These are phyloP conservation scores for Entoloma clypeatum DNA, from an alignment of 1,284 basidiomycete genomes.

Conservation along the genomic window DNA sequence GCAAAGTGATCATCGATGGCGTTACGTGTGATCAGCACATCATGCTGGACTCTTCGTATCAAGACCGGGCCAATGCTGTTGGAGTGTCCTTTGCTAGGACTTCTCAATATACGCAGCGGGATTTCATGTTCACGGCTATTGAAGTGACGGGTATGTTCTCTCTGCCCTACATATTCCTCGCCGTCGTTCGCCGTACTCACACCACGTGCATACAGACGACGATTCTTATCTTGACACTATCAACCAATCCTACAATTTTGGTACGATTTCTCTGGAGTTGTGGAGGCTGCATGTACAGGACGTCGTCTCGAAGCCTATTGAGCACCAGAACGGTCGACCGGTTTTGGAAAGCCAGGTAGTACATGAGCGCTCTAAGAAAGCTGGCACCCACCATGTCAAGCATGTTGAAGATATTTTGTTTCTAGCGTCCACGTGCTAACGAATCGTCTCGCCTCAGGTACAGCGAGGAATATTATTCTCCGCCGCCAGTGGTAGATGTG, in stretches of 20 bases:
- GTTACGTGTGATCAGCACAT: constrained; percentile 25
- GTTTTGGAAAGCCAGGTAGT: constrained; percentile 22
- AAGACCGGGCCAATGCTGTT: constrained; percentile 21
- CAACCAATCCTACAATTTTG: constrained; percentile 18
- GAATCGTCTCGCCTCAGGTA: constrained; percentile 16
- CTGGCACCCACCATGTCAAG: constrained; percentile 23
- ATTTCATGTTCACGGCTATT: constrained; percentile 26
- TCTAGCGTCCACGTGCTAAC: not conserved
- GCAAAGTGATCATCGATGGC: constrained; percentile 24
- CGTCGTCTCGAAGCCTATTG: constrained; percentile 15
- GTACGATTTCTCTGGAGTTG: constrained; percentile 25
- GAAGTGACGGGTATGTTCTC: constrained; percentile 21
- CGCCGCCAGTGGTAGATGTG: constrained; percentile 21
- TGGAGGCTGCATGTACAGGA: constrained; percentile 20
- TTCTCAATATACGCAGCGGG: constrained; percentile 23
- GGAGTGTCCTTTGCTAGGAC: constrained; percentile 25
- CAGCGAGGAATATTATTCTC: constrained; percentile 23
- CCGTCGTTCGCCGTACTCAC: not conserved
- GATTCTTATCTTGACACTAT: constrained; percentile 21
- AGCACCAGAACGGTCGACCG: constrained; percentile 18
- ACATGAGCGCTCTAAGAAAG: constrained; percentile 28
- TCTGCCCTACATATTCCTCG: not conserved
- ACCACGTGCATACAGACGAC: constrained; percentile 17
- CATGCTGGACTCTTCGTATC: constrained; percentile 23
- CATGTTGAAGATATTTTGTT: constrained; percentile 7